A percentile compares a stretch with the other conserved stretches of the same genome.
phyloP scores from a whole-genome alignment of 306 rosid genomes.

The Quercus agrifolia region DNA sequence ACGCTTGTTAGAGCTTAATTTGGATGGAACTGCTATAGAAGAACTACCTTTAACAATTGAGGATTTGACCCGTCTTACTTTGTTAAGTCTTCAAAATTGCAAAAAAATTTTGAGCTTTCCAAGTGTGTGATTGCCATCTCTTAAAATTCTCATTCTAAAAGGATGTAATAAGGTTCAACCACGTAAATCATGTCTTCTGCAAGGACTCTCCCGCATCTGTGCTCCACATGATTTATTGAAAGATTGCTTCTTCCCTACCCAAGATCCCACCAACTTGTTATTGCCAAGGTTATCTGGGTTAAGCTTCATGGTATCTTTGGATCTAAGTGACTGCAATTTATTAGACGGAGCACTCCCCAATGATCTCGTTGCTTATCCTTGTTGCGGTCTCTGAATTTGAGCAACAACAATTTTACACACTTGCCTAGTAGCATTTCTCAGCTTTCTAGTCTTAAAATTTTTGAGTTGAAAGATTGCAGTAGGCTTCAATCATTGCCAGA shows the following conservation, averaged over 20 bases:
- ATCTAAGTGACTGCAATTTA: slow-evolving; percentile 20
- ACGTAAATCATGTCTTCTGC: not conserved
- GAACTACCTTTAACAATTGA: not conserved
- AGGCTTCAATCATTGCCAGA: not conserved
- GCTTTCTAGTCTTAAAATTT: slow-evolving; percentile 12
- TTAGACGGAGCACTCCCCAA: not conserved
- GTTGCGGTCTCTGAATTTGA: slow-evolving; percentile 1
- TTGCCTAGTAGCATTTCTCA: slow-evolving; percentile 1
- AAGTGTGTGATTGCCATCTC: slow-evolving; percentile 2
- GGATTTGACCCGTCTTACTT: not conserved
- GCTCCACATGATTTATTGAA: not conserved
- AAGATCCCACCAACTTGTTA: not conserved
- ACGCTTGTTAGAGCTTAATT: not conserved
- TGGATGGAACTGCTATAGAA: not conserved
- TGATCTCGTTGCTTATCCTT: slow-evolving; percentile 13
- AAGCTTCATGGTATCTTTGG: not conserved
- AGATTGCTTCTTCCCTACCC: not conserved
- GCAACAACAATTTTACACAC: slow-evolving; percentile 9
- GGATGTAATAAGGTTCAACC: not conserved
- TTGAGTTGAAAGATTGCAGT: not conserved
- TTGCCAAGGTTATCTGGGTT: not conserved
- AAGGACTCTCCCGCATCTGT: not conserved
- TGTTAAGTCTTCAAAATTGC: slow-evolving; percentile 7
- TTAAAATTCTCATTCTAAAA: slow-evolving; percentile 8
- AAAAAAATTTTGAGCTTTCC: not conserved